phyloP scores from a whole-genome alignment of 176 grass and related monocot genomes.

The Cenchrus americanus region DNA sequence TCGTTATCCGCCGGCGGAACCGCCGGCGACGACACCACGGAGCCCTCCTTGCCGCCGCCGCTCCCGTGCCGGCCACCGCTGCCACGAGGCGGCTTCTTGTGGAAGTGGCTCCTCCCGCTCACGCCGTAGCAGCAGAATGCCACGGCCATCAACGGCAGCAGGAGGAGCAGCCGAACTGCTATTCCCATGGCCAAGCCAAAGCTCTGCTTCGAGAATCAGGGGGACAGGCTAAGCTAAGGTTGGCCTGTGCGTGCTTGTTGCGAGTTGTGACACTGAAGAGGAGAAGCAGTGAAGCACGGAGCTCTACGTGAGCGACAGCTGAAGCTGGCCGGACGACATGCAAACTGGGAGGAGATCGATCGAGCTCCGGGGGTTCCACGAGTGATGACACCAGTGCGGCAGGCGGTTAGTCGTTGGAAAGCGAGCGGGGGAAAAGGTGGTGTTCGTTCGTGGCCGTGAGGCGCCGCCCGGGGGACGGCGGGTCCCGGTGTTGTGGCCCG shows the following conservation, averaged over 20 bases:
- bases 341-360: background rate
- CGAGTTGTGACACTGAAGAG: background rate
- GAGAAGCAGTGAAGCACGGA: constrained; percentile 13
- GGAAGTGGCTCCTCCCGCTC: constrained; percentile 65
- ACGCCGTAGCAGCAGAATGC: constrained; percentile 37
- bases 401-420: constrained; percentile 10
- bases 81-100: constrained; percentile 52
- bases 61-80: constrained; percentile 27
- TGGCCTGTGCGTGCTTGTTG: background rate
- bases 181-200: constrained; percentile 23
- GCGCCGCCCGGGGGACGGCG: background rate
- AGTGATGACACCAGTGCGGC: too few species aligned
- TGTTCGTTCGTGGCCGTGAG: constrained; percentile 16
- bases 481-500: background rate
- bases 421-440: background rate
- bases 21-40: constrained; percentile 41
- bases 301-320: background rate
- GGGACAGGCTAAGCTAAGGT: background rate
- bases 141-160: constrained; percentile 17
- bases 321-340: background rate
- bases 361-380: too few species aligned
- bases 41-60: constrained; percentile 6
- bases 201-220: constrained; percentile 27
- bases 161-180: background rate
- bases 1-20: constrained; percentile 28